phyloP scores from a whole-genome alignment of 352 stramenopile genomes.

The Globisporangium alternatum region DNA sequence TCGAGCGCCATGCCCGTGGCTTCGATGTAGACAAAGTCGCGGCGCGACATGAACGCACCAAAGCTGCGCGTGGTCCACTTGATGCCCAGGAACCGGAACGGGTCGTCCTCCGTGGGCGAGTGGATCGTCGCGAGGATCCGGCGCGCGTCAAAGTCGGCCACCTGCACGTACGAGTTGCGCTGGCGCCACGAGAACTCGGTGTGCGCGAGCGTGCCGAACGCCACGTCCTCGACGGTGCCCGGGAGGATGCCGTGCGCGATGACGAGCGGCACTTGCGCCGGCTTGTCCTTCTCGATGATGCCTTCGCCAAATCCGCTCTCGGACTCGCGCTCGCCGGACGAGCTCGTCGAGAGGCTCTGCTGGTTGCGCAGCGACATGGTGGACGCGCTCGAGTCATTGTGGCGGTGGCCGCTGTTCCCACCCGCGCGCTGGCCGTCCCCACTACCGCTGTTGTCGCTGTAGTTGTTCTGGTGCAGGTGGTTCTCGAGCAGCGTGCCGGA shows the following conservation, averaged over 20 bases:
- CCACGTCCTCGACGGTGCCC: conserved; percentile 42
- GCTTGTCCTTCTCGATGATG: conserved; percentile 38
- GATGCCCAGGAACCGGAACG: conserved; percentile 49
- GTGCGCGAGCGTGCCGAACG: conserved; percentile 36
- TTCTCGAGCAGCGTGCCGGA: conserved; percentile 40
- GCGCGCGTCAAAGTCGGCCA: conserved; percentile 26
- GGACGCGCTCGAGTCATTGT: background rate
- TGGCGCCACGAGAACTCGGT: conserved; percentile 36
- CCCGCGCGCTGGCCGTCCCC: background rate
- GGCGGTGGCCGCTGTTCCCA: background rate
- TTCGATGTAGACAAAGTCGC: conserved; percentile 30
- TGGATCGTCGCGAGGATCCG: conserved; percentile 44
- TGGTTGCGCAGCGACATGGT: conserved; percentile 18
- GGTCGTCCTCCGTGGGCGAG: conserved; percentile 35
- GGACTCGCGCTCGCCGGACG: conserved; percentile 35
- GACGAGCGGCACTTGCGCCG: conserved; percentile 31
- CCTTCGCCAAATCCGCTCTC: conserved; percentile 36
- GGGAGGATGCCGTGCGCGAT: conserved; percentile 33
- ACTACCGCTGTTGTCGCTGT: conserved; percentile 14
- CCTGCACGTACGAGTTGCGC: conserved; percentile 37
- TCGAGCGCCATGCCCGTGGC: conserved; percentile 19
- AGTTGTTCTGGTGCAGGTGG: conserved; percentile 24
- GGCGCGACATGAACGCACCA: conserved; percentile 33
- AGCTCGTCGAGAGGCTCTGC: conserved; percentile 25
- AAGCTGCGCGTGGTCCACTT: conserved; percentile 40